Percentiles rank a stretch among this genome's conserved stretches.
phyloP scores from a whole-genome alignment of 768 basidiomycete species.

The Phlebiopsis flavidoalba region DNA sequence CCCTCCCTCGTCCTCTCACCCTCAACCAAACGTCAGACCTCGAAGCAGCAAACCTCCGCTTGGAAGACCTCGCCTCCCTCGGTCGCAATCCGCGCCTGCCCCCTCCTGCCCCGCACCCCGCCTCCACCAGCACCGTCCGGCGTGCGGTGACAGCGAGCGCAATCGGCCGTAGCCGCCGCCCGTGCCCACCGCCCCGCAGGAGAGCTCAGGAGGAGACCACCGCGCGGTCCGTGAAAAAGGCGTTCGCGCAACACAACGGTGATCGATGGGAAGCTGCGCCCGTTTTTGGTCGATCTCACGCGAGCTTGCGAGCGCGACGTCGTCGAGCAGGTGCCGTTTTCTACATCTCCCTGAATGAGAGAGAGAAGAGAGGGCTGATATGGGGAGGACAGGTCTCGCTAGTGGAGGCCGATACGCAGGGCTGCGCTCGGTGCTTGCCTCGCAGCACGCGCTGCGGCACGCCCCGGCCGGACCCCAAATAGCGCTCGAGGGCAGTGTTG shows the following conservation, averaged over 20 bases:
- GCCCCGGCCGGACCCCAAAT: too few relatives aligned
- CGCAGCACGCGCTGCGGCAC: slow-evolving; percentile 53
- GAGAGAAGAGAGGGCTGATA: not conserved
- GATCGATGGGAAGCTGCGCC: slow-evolving; percentile 67
- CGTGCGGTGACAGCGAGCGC: not conserved
- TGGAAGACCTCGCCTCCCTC: slow-evolving; percentile 81
- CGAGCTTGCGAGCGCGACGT: slow-evolving; percentile 61
- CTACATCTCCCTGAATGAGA: not conserved
- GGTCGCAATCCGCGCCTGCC: slow-evolving; percentile 23
- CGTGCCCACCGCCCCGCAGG: slow-evolving; percentile 27
- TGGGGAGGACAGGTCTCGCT: slow-evolving; percentile 49
- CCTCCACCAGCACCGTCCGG: slow-evolving; percentile 9
- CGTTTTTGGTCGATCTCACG: slow-evolving; percentile 71
- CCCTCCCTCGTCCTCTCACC: not conserved
- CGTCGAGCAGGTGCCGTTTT: slow-evolving; percentile 67
- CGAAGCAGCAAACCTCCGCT: slow-evolving; percentile 88
- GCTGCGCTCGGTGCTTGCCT: slow-evolving; percentile 65
- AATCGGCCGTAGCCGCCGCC: slow-evolving; percentile 20
- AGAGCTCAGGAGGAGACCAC: slow-evolving; percentile 35
- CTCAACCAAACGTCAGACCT: slow-evolving; percentile 45
- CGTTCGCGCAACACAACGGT: slow-evolving; percentile 73
- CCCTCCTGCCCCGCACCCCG: slow-evolving; percentile 14
- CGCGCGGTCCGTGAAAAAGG: slow-evolving; percentile 61
- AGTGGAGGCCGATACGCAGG: slow-evolving; percentile 63
- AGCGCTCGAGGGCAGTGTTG: slow-evolving; percentile 44